Evolutionary conservation across 495 filamentous ascomycete species (phyloP), one percentile per base, ranked within the genome.

Genomic region (Penicillium manginii): DNA sequence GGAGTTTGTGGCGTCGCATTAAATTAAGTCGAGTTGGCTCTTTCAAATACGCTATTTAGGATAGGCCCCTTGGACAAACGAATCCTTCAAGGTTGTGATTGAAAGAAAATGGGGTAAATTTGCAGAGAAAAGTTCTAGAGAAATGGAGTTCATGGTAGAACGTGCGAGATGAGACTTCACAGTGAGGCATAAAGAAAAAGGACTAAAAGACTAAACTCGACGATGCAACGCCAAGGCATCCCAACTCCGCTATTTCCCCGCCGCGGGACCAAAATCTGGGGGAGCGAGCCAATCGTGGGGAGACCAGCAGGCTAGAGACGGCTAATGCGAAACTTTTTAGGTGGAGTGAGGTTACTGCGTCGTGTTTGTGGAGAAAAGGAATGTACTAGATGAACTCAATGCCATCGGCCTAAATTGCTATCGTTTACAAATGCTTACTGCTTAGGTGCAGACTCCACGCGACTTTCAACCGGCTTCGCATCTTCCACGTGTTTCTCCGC

Each of bases 241-340:
- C 31, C 26, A 18, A 17, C 45, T 59, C 60, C 60, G 55, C 52
- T 51, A 62, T 59, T 59, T 55, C 21, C 52, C 52, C 56, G 59
- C 29, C 3, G 54, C 35, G 56, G 40, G 56, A 21, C 50, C 50
- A 31, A 58, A 48, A 52, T 6, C 42, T 29, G 56, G 56, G 56
- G 56, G 56, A 52, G 18, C 37, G 35, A 39, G 48, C 56, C 50
- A 58, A 52, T 58, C 39, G 15, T n/a, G 33, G 42, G 7, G 11
- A 33, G 49, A n/a, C 17, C 32, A 31, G 11, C 14, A 33, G 14
- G 18, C 8, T 18, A 45, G 17, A 45, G 42, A 45, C 42, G 42
- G 42, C 3, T n/a, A 17, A 45, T 45, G 42, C 42, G 17, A 45
- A 10, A 45, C 17, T 45, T 45, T n/a, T 45, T 45, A 10, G 11